Base-by-base conservation (phyloP, 176 grass and related monocot species). In the Oryza australiensis region DNA sequence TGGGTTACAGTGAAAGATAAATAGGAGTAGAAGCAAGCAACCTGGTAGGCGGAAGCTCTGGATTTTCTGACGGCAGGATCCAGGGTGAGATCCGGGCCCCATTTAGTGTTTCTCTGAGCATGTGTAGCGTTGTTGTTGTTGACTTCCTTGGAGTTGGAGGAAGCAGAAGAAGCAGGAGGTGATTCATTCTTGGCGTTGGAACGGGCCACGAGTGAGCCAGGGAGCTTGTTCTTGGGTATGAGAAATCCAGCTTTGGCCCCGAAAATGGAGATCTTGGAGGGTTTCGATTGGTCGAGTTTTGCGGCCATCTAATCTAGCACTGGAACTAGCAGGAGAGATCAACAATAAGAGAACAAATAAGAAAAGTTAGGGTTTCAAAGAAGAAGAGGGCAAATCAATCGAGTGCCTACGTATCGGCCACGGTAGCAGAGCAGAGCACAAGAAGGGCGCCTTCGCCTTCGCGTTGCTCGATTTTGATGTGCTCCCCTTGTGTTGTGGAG, bases 211-310 rank as follows among this genome's bases (percentile, higher is more conserved):
- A 93, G 79, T n/a, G 95, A 95, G 72, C 92, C 95, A 24, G 95
- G 88, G 30, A 94, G 87, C 82, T 95, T 98, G 28, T 98, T 98
- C 51, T 98, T 98, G 13, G 95, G 95, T 79, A 98, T 93, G 26
- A 98, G 80, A 49, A 98, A 98, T 89, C 92, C 95, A 80, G 92
- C 75, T 90, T 98, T 98, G 63, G 92, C 62, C 30, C 86, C 89
- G 27, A 98, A 92, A 16, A 95, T 83, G 27, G 88, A 95, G 15
- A 84, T 71, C 74, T 89, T 94, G 49, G 53, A 62, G 35, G 57
- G 69, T 57, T 91, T 86, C 16, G 64, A 79, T 23, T 85, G 81
- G 29, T 91, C 87, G 20, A 75, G 62, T 87, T 92, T 94, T 69
- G 89, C 57, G 66, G 82, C 64, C 93, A 94, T 94, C 70, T 81